Evolutionary conservation across 257 asterid species (phyloP).

Genomic region (Apocynum venetum): DNA sequence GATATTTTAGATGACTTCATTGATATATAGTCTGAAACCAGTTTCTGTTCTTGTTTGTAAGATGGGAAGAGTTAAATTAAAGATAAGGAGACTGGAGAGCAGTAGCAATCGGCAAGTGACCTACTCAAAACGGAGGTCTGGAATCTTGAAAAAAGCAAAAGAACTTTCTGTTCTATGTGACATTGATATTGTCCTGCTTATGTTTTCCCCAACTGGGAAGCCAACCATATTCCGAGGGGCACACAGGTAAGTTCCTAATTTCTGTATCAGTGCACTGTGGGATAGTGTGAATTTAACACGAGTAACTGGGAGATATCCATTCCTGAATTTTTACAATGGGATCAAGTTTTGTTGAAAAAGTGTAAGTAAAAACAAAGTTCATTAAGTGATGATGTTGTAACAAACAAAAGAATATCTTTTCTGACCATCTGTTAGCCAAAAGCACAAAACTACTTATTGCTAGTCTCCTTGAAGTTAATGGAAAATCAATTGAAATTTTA

Average conservation of each 20-base stretch:
- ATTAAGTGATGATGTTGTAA: not conserved
- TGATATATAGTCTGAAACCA: not conserved
- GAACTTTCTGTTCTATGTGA: conserved; percentile 83
- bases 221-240: conserved; percentile 67
- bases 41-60: conserved; percentile 27
- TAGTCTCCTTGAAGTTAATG: not conserved
- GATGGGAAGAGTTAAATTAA: conserved; percentile 88
- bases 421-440: not conserved
- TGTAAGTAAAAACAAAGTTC: not conserved
- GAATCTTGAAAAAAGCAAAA: conserved; percentile 76
- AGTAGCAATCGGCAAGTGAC: conserved; percentile 74
- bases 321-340: not conserved
- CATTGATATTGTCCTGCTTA: conserved; percentile 66
- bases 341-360: not conserved
- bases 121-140: conserved; percentile 71
- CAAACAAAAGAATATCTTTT: not conserved
- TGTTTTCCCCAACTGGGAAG: conserved; percentile 88
- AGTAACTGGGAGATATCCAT: not conserved
- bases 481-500: not conserved
- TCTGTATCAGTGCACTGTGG: not conserved
- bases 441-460: not conserved
- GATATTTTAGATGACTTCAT: not conserved
- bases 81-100: conserved; percentile 79
- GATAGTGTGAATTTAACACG: not conserved
- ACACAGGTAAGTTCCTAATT: conserved; percentile 41